These are phyloP conservation scores for Puccinellia tenuiflora DNA, from an alignment of 176 grass and related monocot species.

Conservation along the genomic window DNA sequence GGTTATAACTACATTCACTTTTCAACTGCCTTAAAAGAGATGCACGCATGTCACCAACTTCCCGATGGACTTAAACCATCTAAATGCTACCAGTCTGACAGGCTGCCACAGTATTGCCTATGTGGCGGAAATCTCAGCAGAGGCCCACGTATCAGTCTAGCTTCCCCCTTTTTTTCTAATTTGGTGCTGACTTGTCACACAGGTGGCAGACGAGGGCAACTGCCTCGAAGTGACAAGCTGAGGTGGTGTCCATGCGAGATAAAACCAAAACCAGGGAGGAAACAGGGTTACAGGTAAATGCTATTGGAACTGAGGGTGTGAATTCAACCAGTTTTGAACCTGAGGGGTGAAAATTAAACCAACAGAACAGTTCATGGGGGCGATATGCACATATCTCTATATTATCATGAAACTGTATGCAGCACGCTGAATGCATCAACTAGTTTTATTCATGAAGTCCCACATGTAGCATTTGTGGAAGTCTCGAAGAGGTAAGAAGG, in stretches of 20 bases:
- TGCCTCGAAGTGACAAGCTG: background rate
- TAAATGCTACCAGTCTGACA: background rate
- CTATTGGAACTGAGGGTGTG: background rate
- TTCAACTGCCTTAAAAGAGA: background rate
- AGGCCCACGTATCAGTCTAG: background rate
- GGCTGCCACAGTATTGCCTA: background rate
- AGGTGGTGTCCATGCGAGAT: background rate
- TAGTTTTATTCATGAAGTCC: background rate
- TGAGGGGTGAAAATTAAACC: background rate
- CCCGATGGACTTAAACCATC: background rate
- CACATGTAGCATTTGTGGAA: background rate
- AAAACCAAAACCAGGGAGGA: background rate
- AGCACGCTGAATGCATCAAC: slow-evolving; percentile 10
- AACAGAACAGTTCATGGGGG: background rate
- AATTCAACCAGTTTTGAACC: background rate
- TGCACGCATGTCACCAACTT: background rate
- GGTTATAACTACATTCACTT: background rate
- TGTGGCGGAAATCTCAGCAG: background rate
- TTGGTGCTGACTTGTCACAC: background rate
- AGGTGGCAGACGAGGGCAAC: background rate
- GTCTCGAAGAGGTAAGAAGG: slow-evolving; percentile 2
- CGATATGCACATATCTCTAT: background rate
- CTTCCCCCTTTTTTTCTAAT: background rate
- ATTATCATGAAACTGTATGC: background rate
- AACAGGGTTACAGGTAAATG: background rate